phyloP scores from a whole-genome alignment of 148 eudicot species.

The Heliosperma pusillum region DNA sequence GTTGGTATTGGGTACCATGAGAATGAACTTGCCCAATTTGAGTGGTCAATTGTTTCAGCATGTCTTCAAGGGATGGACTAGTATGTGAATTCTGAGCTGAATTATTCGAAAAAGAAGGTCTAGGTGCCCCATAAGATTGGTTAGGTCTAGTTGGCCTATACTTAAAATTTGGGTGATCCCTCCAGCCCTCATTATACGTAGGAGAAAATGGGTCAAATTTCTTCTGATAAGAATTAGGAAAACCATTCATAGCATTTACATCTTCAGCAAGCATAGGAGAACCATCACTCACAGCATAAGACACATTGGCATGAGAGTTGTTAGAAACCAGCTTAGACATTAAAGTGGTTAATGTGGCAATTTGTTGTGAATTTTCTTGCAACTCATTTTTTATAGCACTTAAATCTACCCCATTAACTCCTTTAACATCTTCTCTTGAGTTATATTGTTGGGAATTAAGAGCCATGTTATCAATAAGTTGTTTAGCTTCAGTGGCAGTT shows the following conservation, averaged over 20 bases:
- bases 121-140: not conserved
- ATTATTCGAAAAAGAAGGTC: not conserved
- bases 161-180: slow-evolving; percentile 6
- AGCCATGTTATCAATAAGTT: slow-evolving; percentile 8
- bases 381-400: not conserved
- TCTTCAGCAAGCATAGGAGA: not conserved
- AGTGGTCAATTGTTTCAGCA: slow-evolving; percentile 10
- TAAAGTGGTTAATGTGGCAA: slow-evolving; percentile 15
- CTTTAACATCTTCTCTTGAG: not conserved
- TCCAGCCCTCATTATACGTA: slow-evolving; percentile 9
- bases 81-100: not conserved
- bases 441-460: slow-evolving; percentile 1
- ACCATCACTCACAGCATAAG: not conserved
- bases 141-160: not conserved
- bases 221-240: not conserved
- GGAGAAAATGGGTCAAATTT: slow-evolving; percentile 10
- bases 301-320: slow-evolving; percentile 1
- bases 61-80: not conserved
- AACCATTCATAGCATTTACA: slow-evolving; percentile 13
- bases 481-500: not conserved
- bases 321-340: slow-evolving; percentile 14
- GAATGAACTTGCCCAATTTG: slow-evolving; percentile 8
- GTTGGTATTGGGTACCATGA: not conserved
- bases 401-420: slow-evolving; percentile 2
- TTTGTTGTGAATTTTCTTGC: slow-evolving; percentile 16